These are phyloP conservation scores for Sanghuangporus weigelae DNA, from an alignment of 1,284 basidiomycete species.

Conservation along the genomic window DNA sequence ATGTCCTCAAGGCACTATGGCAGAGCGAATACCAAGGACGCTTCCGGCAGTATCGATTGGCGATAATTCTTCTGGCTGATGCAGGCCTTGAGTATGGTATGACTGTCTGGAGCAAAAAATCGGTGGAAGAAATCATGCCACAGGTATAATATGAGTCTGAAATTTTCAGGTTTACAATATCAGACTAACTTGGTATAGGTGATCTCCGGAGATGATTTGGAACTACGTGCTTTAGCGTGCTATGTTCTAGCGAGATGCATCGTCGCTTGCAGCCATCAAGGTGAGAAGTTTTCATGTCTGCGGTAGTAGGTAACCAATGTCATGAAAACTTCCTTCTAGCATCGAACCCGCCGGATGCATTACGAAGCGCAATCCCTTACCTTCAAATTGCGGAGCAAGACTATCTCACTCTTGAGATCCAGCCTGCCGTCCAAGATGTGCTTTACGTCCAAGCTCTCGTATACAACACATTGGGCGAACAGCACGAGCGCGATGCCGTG, in stretches of 20 bases:
- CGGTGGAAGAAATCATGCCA: conserved; percentile 73
- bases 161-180: not conserved
- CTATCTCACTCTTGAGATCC: conserved; percentile 53
- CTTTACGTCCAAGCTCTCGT: conserved; percentile 65
- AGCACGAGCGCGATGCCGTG: conserved; percentile 40
- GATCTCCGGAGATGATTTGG: conserved; percentile 62
- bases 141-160: conserved; percentile 41
- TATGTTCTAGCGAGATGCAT: conserved; percentile 70
- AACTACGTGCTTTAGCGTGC: conserved; percentile 69
- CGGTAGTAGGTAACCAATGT: not conserved
- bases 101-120: conserved; percentile 53
- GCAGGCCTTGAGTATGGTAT: conserved; percentile 70
- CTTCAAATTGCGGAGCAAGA: conserved; percentile 61
- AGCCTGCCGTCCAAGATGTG: conserved; percentile 55
- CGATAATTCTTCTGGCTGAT: conserved; percentile 67
- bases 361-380: conserved; percentile 53
- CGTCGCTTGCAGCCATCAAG: conserved; percentile 35
- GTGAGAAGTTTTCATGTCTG: conserved; percentile 11
- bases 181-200: conserved; percentile 39
- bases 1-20: conserved; percentile 67
- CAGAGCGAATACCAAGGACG: conserved; percentile 72
- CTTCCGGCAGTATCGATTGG: conserved; percentile 59
- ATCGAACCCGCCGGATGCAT: conserved; percentile 32
- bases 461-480: conserved; percentile 57
- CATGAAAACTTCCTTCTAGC: not conserved